Conservation (phyloP, 192 early-diverging fungal species). For the Geosiphon pyriformis region DNA sequence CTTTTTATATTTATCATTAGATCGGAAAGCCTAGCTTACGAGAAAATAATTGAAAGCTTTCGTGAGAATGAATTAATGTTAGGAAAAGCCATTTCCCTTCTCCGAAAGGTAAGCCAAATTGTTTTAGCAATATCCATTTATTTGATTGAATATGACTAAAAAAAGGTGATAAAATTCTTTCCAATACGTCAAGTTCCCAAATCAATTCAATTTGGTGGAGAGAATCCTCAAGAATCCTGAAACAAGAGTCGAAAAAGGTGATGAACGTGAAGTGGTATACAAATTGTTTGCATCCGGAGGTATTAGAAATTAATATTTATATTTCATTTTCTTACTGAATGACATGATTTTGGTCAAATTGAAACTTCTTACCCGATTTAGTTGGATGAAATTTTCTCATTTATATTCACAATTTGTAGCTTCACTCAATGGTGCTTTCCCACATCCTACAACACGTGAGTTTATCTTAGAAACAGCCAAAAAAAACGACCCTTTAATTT, state of each 20-base stretch:
- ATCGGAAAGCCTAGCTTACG: constrained; percentile 28
- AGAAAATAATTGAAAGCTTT: constrained; percentile 34
- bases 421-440: constrained; percentile 40
- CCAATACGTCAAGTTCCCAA: constrained; percentile 48
- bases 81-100: constrained; percentile 46
- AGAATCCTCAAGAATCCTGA: constrained; percentile 41
- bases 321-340: neutral
- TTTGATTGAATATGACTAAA: too few species aligned
- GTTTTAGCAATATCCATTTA: neutral
- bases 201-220: constrained; percentile 53
- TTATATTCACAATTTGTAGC: too few species aligned
- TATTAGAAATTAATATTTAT: constrained; percentile 21
- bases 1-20: constrained; percentile 1
- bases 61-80: constrained; percentile 42
- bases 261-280: constrained; percentile 52
- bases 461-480: constrained; percentile 39
- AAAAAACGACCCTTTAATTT: neutral
- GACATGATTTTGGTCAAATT: too few species aligned
- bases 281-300: constrained; percentile 52
- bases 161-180: too few species aligned
- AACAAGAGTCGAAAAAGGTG: constrained; percentile 39
- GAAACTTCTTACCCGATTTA: too few species aligned
- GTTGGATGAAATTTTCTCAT: too few species aligned
- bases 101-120: constrained; percentile 42
- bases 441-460: constrained; percentile 50